A percentile compares a stretch with the other conserved stretches of the same genome.
Conservation (phyloP, 140 eudicot genomes). For the Erigeron philadelphicus region DNA sequence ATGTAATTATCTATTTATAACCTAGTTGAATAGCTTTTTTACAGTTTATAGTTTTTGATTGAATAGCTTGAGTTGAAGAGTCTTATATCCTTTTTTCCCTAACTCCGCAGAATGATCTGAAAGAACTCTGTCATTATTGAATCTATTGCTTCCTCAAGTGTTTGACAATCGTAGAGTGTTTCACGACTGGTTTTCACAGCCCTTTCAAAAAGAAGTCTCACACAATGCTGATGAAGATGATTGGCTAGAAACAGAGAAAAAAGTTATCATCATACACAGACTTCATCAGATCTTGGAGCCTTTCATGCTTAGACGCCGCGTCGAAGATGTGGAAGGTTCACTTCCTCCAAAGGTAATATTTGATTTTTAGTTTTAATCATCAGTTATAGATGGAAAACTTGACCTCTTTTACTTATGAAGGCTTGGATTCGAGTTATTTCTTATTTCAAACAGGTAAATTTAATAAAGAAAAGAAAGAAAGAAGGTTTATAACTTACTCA, state of each 20-base stretch:
- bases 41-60: background rate
- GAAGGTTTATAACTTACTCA: too few species aligned
- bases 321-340: constrained; percentile 99
- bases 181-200: constrained; percentile 98
- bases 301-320: constrained; percentile 98
- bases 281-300: constrained; percentile 99
- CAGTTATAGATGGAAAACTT: too few species aligned
- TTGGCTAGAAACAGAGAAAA: constrained; percentile 98
- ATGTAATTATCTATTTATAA: background rate
- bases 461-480: too few species aligned
- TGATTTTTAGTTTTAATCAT: too few species aligned
- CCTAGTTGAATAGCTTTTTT: background rate
- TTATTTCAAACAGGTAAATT: too few species aligned
- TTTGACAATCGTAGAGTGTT: constrained; percentile 92
- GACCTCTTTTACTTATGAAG: too few species aligned
- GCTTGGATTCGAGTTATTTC: too few species aligned
- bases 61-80: background rate
- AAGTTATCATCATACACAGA: constrained; percentile 88
- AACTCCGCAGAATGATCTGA: constrained; percentile 82
- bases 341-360: constrained; percentile 90
- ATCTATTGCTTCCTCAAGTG: constrained; percentile 92
- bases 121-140: constrained; percentile 91
- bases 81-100: background rate
- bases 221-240: constrained; percentile 83
- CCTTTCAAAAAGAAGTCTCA: constrained; percentile 67